Evolutionary conservation across 208 protist species (phyloP).

Genomic region (Acanthamoeba triangularis): DNA sequence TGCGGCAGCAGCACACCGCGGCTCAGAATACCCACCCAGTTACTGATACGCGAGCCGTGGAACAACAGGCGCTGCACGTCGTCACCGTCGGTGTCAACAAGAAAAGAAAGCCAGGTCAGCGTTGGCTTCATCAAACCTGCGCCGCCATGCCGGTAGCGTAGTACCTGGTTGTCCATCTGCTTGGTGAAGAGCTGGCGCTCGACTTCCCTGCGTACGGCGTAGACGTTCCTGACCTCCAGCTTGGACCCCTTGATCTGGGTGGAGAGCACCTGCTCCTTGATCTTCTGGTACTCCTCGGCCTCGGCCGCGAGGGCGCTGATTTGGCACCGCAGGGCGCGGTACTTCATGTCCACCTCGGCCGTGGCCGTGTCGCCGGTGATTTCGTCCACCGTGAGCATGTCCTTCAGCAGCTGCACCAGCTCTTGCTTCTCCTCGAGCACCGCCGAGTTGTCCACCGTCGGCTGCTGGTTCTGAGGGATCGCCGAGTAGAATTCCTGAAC

Average conservation of each 20-base stretch:
- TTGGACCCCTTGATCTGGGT: slow-evolving; percentile 40
- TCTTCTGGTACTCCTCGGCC: slow-evolving; percentile 62
- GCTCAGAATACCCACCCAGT: slow-evolving; percentile 75
- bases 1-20: slow-evolving; percentile 80
- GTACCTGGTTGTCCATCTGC: slow-evolving; percentile 47
- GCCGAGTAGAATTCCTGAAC: slow-evolving; percentile 29
- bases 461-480: slow-evolving; percentile 26
- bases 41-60: slow-evolving; percentile 66
- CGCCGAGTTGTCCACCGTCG: neutral
- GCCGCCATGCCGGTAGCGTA: too few relatives aligned
- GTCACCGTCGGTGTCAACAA: neutral
- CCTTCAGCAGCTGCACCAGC: slow-evolving; percentile 45
- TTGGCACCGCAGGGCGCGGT: slow-evolving; percentile 76
- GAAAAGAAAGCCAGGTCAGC: neutral
- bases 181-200: slow-evolving; percentile 49
- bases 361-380: slow-evolving; percentile 28
- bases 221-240: slow-evolving; percentile 70
- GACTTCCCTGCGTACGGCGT: neutral
- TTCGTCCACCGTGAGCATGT: slow-evolving; percentile 70
- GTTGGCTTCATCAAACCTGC: too few relatives aligned
- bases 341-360: slow-evolving; percentile 78
- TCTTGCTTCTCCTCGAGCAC: slow-evolving; percentile 52
- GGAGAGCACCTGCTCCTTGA: slow-evolving; percentile 6
- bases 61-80: neutral
- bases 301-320: neutral